These are phyloP conservation scores for Malus hybrid DNA, from an alignment of 331 rosid genomes.

Conservation along the genomic window DNA sequence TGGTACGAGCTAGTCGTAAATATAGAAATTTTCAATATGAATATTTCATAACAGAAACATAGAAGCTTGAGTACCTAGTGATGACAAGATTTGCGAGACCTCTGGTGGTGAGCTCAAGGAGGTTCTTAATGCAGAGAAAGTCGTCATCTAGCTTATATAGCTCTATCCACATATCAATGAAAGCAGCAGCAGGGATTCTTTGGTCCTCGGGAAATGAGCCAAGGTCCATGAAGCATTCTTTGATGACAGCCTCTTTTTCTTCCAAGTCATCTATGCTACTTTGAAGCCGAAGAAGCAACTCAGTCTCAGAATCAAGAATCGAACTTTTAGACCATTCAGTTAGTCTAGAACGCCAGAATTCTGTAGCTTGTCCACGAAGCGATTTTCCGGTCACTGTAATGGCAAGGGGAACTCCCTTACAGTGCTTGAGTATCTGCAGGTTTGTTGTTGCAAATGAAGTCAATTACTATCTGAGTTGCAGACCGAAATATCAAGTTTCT, in stretches of 20 bases:
- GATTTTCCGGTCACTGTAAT: slow-evolving; percentile 37
- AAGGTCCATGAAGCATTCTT: slow-evolving; percentile 58
- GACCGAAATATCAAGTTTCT: not conserved
- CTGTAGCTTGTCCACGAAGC: slow-evolving; percentile 3
- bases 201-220: slow-evolving; percentile 53
- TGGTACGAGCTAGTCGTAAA: not conserved
- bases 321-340: too few species aligned
- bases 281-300: slow-evolving; percentile 34
- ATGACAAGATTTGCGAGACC: slow-evolving; percentile 44
- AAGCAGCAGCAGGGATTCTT: slow-evolving; percentile 47
- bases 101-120: slow-evolving; percentile 20
- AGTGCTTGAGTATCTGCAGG: slow-evolving; percentile 45
- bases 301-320: not conserved
- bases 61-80: slow-evolving; percentile 31
- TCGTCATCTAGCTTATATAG: slow-evolving; percentile 49
- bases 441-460: not conserved
- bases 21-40: not conserved
- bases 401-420: slow-evolving; percentile 46
- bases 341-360: too few species aligned
- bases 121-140: slow-evolving; percentile 22
- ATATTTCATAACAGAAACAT: not conserved
- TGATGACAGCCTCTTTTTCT: slow-evolving; percentile 12
- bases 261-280: slow-evolving; percentile 34
- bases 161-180: slow-evolving; percentile 11
- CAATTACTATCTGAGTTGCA: not conserved